Evolutionary conservation across 1,284 basidiomycete genomes (phyloP), one percentile per base, ranked within the genome.

Genomic region (Papiliotrema fonsecae): DNA sequence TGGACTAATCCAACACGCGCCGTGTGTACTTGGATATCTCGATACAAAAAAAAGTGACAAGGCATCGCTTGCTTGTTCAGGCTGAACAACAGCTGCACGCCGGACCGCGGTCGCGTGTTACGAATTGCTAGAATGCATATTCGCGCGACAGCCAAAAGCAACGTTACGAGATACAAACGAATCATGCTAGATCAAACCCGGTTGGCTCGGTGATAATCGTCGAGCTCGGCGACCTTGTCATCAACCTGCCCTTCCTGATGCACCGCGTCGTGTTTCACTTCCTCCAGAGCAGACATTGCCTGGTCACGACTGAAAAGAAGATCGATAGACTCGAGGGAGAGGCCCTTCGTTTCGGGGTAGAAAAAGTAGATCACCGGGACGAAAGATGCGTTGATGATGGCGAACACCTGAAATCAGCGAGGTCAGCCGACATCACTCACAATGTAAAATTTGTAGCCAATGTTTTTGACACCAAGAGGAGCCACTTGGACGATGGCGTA

Each of bases 381-480:
- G 54, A 65, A 56, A 27, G 51, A 34, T 18, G 55, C 52, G 47
- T 59, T 59, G 50, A 59, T 56, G 42, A 56, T 34, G 19, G 54
- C 51, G 45, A 56, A 61, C 37, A 58, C 48, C 55, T 54, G 27
- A 18, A 24, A 21, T 26, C 6, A 38, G n/a, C 25, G 25, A n/a
- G 16, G 5, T 28, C 11, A 3, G 3, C 34, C 18, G 30, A 14
- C n/a, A n/a, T 5, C 4, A 45, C 53, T 51, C 22, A 66, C 54
- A 35, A 67, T 62, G 56, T 66, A 71, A 35, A 59, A 65, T 42
- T 60, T 64, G 49, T 57, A 69, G 1, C 60, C 58, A 16, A 68
- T 61, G 49, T 57, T 61, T 18, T 51, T 49, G 11, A 69, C 39
- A 11, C 52, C 61, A 24, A 51, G 42, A 1, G 58, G 61, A 21